Percentiles rank a stretch among this genome's conserved stretches.
These are phyloP conservation scores for Pichia sp. DNA, from an alignment of 1,139 yeast species.

Conservation along the genomic window DNA sequence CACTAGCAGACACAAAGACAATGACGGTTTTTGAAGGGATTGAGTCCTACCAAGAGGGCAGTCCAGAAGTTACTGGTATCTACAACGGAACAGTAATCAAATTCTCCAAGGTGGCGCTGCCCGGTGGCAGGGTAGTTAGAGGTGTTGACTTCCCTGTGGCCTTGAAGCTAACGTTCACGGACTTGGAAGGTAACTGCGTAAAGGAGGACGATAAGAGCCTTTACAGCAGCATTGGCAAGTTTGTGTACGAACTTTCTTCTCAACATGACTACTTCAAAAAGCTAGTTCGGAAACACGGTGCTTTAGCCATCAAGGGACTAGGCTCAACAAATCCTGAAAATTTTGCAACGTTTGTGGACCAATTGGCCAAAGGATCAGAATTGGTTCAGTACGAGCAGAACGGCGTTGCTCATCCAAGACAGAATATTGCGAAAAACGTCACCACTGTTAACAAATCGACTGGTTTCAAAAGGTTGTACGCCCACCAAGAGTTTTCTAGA, in stretches of 20 bases:
- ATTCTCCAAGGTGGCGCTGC: constrained; percentile 10
- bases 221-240: constrained; percentile 8
- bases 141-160: constrained; percentile 19
- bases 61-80: constrained; percentile 12
- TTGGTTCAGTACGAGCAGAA: constrained; percentile 1
- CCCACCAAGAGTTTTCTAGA: constrained; percentile 22
- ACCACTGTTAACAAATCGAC: constrained; percentile 19
- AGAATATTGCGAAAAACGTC: constrained; percentile 15
- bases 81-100: constrained; percentile 8
- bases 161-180: constrained; percentile 4
- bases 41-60: background rate
- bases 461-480: constrained; percentile 17
- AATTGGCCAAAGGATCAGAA: background rate
- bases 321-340: background rate
- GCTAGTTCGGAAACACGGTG: background rate
- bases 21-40: background rate
- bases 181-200: background rate
- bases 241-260: constrained; percentile 16
- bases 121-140: constrained; percentile 12
- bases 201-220: background rate
- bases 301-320: background rate
- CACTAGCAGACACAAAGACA: no score
- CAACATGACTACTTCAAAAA: constrained; percentile 6
- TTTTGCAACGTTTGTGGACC: background rate
- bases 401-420: constrained; percentile 20